Conservation (phyloP, 257 asterid species). For the Linderniella brevidens region DNA sequence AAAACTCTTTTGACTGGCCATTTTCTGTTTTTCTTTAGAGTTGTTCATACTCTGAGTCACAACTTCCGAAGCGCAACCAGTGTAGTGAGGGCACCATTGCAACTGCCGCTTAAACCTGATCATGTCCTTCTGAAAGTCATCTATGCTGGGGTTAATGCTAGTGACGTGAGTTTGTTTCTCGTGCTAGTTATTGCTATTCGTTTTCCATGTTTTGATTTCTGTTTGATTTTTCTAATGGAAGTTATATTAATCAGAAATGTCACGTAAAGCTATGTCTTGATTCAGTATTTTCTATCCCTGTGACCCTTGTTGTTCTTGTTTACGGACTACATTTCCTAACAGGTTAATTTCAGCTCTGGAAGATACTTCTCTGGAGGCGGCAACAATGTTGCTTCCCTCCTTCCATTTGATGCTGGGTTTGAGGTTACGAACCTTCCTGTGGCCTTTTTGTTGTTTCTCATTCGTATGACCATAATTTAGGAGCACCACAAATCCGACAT, state of each 20-base stretch:
- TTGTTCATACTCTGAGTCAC: constrained; percentile 83
- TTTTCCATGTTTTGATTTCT: constrained; percentile 4
- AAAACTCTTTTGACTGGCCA: constrained; percentile 10
- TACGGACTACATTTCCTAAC: constrained; percentile 6
- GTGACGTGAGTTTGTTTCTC: constrained; percentile 62
- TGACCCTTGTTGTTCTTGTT: background rate
- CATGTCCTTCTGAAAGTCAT: constrained; percentile 73
- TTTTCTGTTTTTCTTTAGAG: constrained; percentile 23
- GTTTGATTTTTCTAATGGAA: constrained; percentile 6
- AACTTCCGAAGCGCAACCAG: constrained; percentile 67
- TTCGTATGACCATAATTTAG: constrained; percentile 1
- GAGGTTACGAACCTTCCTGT: constrained; percentile 34
- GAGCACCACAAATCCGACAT: background rate
- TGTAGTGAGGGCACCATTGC: constrained; percentile 40
- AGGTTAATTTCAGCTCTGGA: constrained; percentile 97
- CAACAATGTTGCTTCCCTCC: constrained; percentile 42
- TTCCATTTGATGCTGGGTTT: constrained; percentile 93
- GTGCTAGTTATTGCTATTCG: background rate
- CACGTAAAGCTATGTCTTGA: too few species aligned
- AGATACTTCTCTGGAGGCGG: constrained; percentile 61
- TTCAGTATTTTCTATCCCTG: background rate
- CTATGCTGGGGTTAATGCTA: constrained; percentile 97
- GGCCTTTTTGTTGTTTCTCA: constrained; percentile 5
- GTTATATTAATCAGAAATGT: background rate
- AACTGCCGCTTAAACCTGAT: constrained; percentile 60